phyloP scores from a whole-genome alignment of 257 asterid genomes.

The Penstemon barbatus region DNA sequence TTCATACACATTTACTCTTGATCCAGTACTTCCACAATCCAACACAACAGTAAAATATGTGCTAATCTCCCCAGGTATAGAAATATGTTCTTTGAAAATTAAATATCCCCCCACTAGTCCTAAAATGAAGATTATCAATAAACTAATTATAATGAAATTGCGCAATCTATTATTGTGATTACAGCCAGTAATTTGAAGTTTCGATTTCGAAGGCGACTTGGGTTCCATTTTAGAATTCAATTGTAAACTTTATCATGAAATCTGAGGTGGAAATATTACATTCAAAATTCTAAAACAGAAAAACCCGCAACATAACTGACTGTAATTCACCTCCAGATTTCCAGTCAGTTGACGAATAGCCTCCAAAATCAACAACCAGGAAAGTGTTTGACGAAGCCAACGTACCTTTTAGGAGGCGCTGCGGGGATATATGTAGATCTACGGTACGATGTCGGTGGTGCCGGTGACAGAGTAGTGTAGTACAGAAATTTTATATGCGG shows the following conservation, averaged over 20 bases:
- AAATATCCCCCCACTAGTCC: constrained; percentile 42
- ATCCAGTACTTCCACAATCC: constrained; percentile 91
- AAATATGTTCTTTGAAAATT: constrained; percentile 24
- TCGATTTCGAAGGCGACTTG: constrained; percentile 68
- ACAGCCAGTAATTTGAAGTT: constrained; percentile 33
- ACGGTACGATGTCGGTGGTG: neutral
- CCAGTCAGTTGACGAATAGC: constrained; percentile 17
- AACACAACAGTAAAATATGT: constrained; percentile 65
- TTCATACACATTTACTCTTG: constrained; percentile 70
- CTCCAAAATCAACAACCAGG: constrained; percentile 15
- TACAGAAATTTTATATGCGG: neutral
- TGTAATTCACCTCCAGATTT: constrained; percentile 13
- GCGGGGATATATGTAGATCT: constrained; percentile 26
- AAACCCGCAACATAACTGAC: constrained; percentile 9
- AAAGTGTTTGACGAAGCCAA: constrained; percentile 24
- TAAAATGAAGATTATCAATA: constrained; percentile 36
- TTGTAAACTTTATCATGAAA: constrained; percentile 7
- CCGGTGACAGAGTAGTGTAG: neutral
- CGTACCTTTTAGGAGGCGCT: constrained; percentile 8
- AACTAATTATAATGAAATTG: constrained; percentile 31
- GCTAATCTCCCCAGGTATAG: constrained; percentile 23
- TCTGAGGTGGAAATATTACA: neutral
- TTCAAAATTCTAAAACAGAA: neutral
- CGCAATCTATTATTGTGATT: constrained; percentile 31
- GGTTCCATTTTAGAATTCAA: constrained; percentile 56